Evolutionary conservation across 2,329 filamentous ascomycete genomes (phyloP).

Genomic region (Cladosporium sp.): DNA sequence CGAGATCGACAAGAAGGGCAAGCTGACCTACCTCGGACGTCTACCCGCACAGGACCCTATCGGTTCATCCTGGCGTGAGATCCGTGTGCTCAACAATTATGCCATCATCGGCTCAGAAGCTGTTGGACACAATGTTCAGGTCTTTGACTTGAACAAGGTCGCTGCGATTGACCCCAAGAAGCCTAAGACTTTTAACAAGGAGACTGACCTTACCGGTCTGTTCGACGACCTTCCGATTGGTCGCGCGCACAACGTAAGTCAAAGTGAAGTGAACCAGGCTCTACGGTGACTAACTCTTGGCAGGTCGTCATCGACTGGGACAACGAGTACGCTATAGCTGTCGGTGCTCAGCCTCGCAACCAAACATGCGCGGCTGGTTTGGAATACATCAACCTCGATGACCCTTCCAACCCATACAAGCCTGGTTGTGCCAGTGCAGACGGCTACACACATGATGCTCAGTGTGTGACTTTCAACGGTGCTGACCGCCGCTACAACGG

Average conservation of each 20-base stretch:
- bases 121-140: constrained; percentile 51
- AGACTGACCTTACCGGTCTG: constrained; percentile 43
- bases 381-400: constrained; percentile 61
- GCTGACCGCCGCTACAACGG: constrained; percentile 53
- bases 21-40: constrained; percentile 51
- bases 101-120: constrained; percentile 48
- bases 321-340: constrained; percentile 46
- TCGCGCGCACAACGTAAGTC: constrained; percentile 52
- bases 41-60: constrained; percentile 45
- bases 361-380: constrained; percentile 55
- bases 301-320: constrained; percentile 50
- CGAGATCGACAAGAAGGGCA: constrained; percentile 49
- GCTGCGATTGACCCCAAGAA: constrained; percentile 37
- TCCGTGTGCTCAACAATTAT: constrained; percentile 44
- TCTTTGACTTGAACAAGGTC: constrained; percentile 53
- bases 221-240: constrained; percentile 47
- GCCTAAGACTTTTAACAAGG: constrained; percentile 44
- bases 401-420: constrained; percentile 55
- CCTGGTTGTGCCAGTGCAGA: constrained; percentile 58
- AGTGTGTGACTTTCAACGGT: constrained; percentile 59
- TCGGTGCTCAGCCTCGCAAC: constrained; percentile 48
- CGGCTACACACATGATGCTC: constrained; percentile 64
- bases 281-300: not conserved
- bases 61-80: constrained; percentile 42
- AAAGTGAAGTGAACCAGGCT: not conserved